Conservation (phyloP, 768 basidiomycete species). For the Thelephora ganbajun region DNA sequence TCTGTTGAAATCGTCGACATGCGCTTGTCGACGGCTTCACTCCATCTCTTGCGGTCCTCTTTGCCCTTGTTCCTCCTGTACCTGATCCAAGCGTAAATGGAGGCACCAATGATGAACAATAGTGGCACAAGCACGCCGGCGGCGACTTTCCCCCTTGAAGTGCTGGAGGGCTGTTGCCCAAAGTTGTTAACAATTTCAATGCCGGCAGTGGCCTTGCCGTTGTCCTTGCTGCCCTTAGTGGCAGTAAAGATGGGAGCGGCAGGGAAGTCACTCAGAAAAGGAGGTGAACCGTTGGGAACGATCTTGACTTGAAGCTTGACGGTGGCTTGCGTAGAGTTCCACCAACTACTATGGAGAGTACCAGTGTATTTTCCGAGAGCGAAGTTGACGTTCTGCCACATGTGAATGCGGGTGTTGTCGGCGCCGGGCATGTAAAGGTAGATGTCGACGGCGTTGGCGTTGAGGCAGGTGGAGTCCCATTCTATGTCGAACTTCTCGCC, state of each 20-base stretch:
- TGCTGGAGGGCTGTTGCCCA: slow-evolving; percentile 16
- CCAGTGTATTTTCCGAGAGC: slow-evolving; percentile 34
- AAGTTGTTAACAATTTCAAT: slow-evolving; percentile 23
- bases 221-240: slow-evolving; percentile 31
- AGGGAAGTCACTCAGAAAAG: slow-evolving; percentile 38
- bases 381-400: slow-evolving; percentile 41
- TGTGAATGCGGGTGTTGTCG: slow-evolving; percentile 31
- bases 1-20: slow-evolving; percentile 72
- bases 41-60: slow-evolving; percentile 45
- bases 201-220: slow-evolving; percentile 24
- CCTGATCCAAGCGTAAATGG: slow-evolving; percentile 31
- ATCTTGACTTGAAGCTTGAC: slow-evolving; percentile 46
- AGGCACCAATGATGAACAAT: slow-evolving; percentile 34
- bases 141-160: slow-evolving; percentile 45
- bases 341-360: slow-evolving; percentile 50
- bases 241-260: slow-evolving; percentile 61
- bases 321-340: slow-evolving; percentile 36
- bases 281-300: slow-evolving; percentile 31
- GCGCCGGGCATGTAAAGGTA: slow-evolving; percentile 44
- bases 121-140: slow-evolving; percentile 51
- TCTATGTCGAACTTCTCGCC: slow-evolving; percentile 36
- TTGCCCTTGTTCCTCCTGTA: slow-evolving; percentile 33
- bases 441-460: slow-evolving; percentile 43
- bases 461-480: slow-evolving; percentile 54
- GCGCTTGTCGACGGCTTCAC: slow-evolving; percentile 59